phyloP scores from a whole-genome alignment of 2,329 filamentous ascomycete genomes.

The Diaporthe longicolla region DNA sequence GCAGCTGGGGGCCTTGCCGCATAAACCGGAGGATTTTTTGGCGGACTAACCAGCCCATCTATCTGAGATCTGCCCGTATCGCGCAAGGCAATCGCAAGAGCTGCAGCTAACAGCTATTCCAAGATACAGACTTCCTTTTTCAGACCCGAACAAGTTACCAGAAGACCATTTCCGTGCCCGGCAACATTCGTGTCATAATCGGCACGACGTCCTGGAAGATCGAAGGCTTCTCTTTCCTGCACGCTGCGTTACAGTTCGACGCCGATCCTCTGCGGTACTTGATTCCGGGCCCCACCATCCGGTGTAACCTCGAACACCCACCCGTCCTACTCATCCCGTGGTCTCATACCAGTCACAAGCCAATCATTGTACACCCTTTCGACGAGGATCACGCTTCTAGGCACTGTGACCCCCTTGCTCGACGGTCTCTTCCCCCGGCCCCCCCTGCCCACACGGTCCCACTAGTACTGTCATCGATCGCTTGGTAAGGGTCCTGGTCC shows the following conservation, averaged over 20 bases:
- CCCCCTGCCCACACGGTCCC: conserved; percentile 14
- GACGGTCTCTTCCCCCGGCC: conserved; percentile 5
- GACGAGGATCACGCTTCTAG: conserved; percentile 30
- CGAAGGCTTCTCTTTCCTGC: conserved; percentile 8
- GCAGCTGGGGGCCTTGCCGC: conserved; percentile 41
- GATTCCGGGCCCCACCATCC: conserved; percentile 31
- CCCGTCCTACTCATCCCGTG: conserved; percentile 43
- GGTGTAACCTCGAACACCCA: conserved; percentile 41
- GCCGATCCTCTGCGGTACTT: conserved; percentile 36
- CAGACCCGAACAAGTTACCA: conserved; percentile 17
- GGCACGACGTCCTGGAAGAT: conserved; percentile 8
- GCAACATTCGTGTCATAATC: conserved; percentile 9
- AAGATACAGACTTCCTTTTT: conserved; percentile 31
- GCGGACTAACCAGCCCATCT: conserved; percentile 27
- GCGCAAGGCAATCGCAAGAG: conserved; percentile 29
- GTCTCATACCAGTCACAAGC: conserved; percentile 39
- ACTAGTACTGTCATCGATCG: conserved; percentile 34
- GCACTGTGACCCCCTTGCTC: conserved; percentile 37
- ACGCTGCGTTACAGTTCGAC: conserved; percentile 18
- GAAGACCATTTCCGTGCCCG: not conserved
- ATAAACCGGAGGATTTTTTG: conserved; percentile 31
- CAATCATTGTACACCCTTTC: conserved; percentile 44
- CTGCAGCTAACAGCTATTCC: conserved; percentile 40
- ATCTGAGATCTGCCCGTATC: conserved; percentile 29
- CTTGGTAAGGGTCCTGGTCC: conserved; percentile 41